Evolutionary conservation across 208 protist genomes (phyloP).

Genomic region (Trypanosoma rangeli): DNA sequence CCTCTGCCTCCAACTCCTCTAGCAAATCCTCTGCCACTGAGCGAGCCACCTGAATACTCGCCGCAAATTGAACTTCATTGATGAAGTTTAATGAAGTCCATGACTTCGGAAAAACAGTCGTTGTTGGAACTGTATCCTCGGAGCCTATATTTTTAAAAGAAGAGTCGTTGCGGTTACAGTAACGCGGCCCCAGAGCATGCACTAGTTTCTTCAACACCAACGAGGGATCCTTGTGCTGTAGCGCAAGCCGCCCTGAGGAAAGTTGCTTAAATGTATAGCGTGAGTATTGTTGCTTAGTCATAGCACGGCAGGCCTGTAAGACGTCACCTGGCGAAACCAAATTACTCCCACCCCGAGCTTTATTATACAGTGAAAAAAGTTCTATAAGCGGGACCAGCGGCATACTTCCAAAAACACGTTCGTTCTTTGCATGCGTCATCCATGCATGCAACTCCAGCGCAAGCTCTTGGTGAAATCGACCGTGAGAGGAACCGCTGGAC

Average conservation of each 20-base stretch:
- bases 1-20: constrained; percentile 40
- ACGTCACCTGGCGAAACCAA: constrained; percentile 79
- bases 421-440: constrained; percentile 81
- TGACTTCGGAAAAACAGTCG: constrained; percentile 36
- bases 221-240: constrained; percentile 62
- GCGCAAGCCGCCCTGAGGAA: constrained; percentile 65
- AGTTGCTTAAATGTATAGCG: constrained; percentile 62
- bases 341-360: constrained; percentile 66
- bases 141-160: background rate
- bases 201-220: constrained; percentile 55
- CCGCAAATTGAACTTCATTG: constrained; percentile 66
- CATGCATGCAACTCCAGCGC: constrained; percentile 75
- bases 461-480: constrained; percentile 58
- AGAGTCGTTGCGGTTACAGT: constrained; percentile 20
- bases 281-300: constrained; percentile 40
- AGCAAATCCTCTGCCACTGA: constrained; percentile 67
- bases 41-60: constrained; percentile 45
- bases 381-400: constrained; percentile 81
- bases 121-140: constrained; percentile 28
- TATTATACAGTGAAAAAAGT: constrained; percentile 86
- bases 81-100: constrained; percentile 39
- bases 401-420: constrained; percentile 64
- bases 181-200: constrained; percentile 52
- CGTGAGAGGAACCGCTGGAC: constrained; percentile 10
- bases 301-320: constrained; percentile 52